Percentiles rank a stretch among this genome's conserved stretches.
These are phyloP conservation scores for Phytopythium chamaehyphon DNA, from an alignment of 352 stramenopile species.

Conservation along the genomic window DNA sequence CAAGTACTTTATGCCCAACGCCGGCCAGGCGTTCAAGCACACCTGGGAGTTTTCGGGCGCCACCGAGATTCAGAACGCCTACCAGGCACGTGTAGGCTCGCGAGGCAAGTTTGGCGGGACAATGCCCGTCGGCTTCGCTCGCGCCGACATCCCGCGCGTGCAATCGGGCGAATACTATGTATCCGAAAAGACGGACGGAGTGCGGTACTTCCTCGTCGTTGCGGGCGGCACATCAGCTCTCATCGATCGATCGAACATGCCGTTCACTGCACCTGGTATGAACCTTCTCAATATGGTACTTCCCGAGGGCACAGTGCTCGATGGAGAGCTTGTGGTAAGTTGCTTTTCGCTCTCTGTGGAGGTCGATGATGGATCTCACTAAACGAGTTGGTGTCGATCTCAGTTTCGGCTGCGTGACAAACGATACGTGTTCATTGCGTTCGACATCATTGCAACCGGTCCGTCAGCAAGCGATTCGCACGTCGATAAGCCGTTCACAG, in stretches of 20 bases:
- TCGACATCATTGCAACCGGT: conserved; percentile 87
- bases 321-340: conserved; percentile 86
- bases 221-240: conserved; percentile 59
- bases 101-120: conserved; percentile 86
- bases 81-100: conserved; percentile 61
- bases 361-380: neutral
- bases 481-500: conserved; percentile 77
- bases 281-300: conserved; percentile 78
- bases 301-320: conserved; percentile 83
- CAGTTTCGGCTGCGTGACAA: conserved; percentile 82
- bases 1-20: conserved; percentile 82
- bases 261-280: conserved; percentile 74
- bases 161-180: conserved; percentile 84
- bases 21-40: conserved; percentile 73
- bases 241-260: conserved; percentile 74
- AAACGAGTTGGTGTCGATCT: conserved; percentile 6
- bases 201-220: conserved; percentile 89
- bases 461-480: conserved; percentile 63
- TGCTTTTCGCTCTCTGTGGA: neutral
- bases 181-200: conserved; percentile 90
- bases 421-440: conserved; percentile 87
- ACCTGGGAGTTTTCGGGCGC: conserved; percentile 71
- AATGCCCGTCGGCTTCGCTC: conserved; percentile 91
- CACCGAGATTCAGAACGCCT: conserved; percentile 77
- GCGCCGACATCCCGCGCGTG: conserved; percentile 84